Base-by-base conservation (phyloP, 768 basidiomycete species). In the Pleurotus ostreatus region DNA sequence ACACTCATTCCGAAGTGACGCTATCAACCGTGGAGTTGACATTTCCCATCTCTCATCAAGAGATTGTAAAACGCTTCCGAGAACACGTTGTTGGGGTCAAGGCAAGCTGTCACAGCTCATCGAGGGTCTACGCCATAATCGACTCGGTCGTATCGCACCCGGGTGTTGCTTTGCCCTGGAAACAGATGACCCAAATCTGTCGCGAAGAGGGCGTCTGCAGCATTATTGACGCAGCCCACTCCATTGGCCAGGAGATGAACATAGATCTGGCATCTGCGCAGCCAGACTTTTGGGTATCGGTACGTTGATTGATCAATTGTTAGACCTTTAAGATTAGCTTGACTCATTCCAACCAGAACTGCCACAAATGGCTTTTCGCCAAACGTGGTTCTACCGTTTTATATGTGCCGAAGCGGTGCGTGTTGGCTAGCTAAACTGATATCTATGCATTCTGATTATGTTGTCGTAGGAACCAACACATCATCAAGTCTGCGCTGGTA, bases 271-370 rank as follows among this genome's bases (percentile, higher is more conserved):
- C 72, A 3, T 71, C 74, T 44, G 70, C 70, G 0, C 71, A 74
- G 49, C 85, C 85, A 2, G 90, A 92, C 68, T 91, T 90, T 65
- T 92, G 85, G 84, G 72, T 86, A 20, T 83, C 86, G 15, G 87
- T 88, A 57, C 23, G 84, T 71, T 37, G 2, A 30, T 34, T 25
- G 22, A 34, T 30, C 37, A 13, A 2, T 18, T 18, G n/a, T 44
- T 26, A 38, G 8, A 5, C 23, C 15, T 26, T 18, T 26, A n/a
- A 34, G 22, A 6, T 53, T 51, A 38, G 25, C 16, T 26, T 15
- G n/a, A 49, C 48, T 44, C 8, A n/a, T n/a, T 4, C 8, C 15
- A 22, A 16, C n/a, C 20, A 84, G 77, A 88, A 87, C 61, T 85
- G 84, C 59, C 84, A 88, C 70, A 90, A 89, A 65, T 89, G 88